Conservation (phyloP, 2,329 filamentous ascomycete species). For the Dryadomyces quercus-mongolicae region DNA sequence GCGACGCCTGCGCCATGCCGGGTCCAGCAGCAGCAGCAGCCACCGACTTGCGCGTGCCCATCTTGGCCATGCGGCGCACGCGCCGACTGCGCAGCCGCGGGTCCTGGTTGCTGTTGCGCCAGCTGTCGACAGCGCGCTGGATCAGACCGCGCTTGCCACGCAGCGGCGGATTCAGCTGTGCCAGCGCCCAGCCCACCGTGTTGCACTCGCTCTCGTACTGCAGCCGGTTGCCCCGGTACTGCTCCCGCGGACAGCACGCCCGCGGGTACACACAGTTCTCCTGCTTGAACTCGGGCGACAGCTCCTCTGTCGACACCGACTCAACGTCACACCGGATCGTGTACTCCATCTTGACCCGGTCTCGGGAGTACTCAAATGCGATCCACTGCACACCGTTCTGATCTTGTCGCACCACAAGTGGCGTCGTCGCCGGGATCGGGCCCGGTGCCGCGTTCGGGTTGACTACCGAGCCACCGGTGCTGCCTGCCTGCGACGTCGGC, state of each 20-base stretch:
- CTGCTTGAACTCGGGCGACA: constrained; percentile 83
- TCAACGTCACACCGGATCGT: constrained; percentile 97
- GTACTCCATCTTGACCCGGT: constrained; percentile 98
- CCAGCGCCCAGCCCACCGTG: constrained; percentile 97
- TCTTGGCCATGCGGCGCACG: constrained; percentile 91
- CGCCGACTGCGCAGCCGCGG: constrained; percentile 79
- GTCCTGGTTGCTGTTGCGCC: constrained; percentile 98
- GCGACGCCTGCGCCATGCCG: constrained; percentile 14
- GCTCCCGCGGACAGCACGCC: constrained; percentile 87
- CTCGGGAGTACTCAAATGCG: constrained; percentile 92
- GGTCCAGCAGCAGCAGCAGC: constrained; percentile 32
- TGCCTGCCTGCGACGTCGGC: constrained; percentile 4
- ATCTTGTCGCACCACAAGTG: constrained; percentile 85
- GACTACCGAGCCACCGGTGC: constrained; percentile 22
- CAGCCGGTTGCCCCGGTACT: constrained; percentile 89
- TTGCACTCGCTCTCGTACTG: constrained; percentile 99
- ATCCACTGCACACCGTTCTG: constrained; percentile 98
- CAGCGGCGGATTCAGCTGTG: constrained; percentile 80
- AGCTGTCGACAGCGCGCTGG: constrained; percentile 93
- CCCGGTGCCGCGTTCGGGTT: constrained; percentile 90
- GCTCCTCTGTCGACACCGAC: constrained; percentile 80
- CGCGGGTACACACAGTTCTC: constrained; percentile 97
- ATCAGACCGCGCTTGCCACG: constrained; percentile 92
- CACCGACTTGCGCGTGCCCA: constrained; percentile 64
- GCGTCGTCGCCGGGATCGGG: constrained; percentile 92